Base-by-base conservation (phyloP, 2,329 filamentous ascomycete genomes). In the Diaporthe eres region DNA sequence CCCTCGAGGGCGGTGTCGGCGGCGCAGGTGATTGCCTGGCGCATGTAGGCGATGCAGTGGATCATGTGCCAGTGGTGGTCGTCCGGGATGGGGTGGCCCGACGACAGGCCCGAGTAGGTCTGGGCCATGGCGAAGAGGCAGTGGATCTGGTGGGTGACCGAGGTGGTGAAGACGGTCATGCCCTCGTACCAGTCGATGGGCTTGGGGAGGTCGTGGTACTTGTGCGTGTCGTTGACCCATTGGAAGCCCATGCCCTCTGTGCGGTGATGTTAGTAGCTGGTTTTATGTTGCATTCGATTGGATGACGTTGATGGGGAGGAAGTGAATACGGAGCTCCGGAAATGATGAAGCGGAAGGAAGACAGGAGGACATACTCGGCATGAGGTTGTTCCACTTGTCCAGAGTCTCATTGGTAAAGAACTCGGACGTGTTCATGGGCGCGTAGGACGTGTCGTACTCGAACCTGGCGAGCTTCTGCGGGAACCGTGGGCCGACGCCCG, bases 11-110 rank as follows among this genome's bases (percentile, higher is more conserved):
- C 85, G 75, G 85, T 86, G 76, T 88, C 86, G 71, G 85, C 84
- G 39, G 81, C 84, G 80, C 86, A 88, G 83, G 87, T 84, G 76
- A 88, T 85, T 53, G 85, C 85, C 79, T 88, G 85, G 15, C 86
- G 82, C 81, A 88, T 84, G 79, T 88, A 88, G 78, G 86, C 84
- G 79, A 87, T 86, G 82, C 86, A 88, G 81, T 88, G 86, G 72
- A 85, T 84, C 82, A 88, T 86, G 80, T 88, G 86, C 84, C 85
- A 86, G 80, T 87, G 85, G 79, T 86, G 84, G 77, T 87, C 85
- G 34, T 84, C 82, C 25, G 85, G 85, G 51, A 87, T 81, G 60
- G 82, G 78, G 76, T 84, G 83, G 75, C 82, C 82, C 3, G 84
- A 82, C 63, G 81, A 83, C 65, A 87, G 80, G 31, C 85, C 85